Evolutionary conservation across 129 eudicot species (phyloP).

Genomic region (Pseudognaphalium luteoalbum): DNA sequence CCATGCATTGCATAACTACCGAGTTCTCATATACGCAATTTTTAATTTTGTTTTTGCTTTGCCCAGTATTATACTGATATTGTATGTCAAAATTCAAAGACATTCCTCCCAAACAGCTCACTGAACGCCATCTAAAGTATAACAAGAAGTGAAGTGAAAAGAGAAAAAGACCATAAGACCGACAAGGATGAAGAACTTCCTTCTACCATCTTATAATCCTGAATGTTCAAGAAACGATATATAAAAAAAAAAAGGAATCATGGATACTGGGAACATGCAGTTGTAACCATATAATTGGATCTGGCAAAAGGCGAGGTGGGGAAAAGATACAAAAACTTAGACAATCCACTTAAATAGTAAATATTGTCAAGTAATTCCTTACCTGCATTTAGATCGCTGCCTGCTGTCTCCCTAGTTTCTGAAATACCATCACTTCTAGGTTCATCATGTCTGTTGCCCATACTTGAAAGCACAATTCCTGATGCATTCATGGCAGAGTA

Average conservation of each 20-base stretch:
- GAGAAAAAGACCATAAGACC: not conserved
- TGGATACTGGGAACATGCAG: too few relatives aligned
- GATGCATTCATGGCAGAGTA: constrained; percentile 55
- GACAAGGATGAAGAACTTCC: not conserved
- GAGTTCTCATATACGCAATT: not conserved
- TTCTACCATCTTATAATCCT: not conserved
- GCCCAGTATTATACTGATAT: not conserved
- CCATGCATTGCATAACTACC: not conserved
- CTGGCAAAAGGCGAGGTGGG: not conserved
- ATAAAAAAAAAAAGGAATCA: not conserved
- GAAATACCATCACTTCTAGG: constrained; percentile 44
- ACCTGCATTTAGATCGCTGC: constrained; percentile 43
- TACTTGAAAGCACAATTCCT: constrained; percentile 54
- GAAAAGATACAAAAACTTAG: not conserved
- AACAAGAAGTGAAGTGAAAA: not conserved
- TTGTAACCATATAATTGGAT: not conserved
- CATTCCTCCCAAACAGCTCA: not conserved
- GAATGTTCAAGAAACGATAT: not conserved
- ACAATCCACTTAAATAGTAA: not conserved
- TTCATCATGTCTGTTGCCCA: constrained; percentile 44
- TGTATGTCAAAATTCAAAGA: not conserved
- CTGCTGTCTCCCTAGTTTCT: constrained; percentile 49
- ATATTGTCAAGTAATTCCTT: constrained; percentile 6
- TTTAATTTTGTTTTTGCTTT: not conserved
- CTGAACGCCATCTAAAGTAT: not conserved